These are phyloP conservation scores for Eucalyptus leucophloia DNA, from an alignment of 345 rosid genomes.

Conservation along the genomic window DNA sequence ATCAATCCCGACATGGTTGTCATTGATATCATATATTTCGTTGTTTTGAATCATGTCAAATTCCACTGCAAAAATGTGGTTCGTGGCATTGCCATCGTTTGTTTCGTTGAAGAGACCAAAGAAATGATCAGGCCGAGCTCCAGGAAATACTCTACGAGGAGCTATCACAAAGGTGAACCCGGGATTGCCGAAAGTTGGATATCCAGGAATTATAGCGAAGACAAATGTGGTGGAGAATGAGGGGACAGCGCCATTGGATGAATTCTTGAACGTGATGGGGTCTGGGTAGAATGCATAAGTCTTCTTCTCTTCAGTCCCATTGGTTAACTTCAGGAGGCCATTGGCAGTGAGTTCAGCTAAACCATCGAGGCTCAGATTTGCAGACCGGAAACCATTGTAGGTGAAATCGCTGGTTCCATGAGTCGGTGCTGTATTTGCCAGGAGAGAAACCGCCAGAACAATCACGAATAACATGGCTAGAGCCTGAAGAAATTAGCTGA, in stretches of 20 bases:
- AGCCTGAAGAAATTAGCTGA: no score
- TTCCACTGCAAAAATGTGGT: conserved; percentile 42
- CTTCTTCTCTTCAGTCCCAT: neutral
- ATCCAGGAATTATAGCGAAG: no score
- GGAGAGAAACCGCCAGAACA: no score
- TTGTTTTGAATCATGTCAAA: conserved; percentile 21
- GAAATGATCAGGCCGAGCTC: conserved; percentile 13
- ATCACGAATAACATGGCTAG: no score
- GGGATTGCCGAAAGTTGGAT: no score
- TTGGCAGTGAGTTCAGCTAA: neutral
- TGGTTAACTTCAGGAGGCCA: neutral
- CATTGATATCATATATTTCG: conserved; percentile 24
- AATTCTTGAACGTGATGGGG: neutral
- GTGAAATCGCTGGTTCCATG: no score
- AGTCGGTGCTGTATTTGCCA: no score
- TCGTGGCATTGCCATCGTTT: conserved; percentile 22
- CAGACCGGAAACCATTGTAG: neutral
- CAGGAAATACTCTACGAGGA: neutral
- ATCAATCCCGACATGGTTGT: conserved; percentile 54
- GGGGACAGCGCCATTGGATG: no score
- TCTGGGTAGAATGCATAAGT: neutral
- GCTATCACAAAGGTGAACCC: no score
- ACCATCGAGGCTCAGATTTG: neutral
- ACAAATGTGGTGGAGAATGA: no score
- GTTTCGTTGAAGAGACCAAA: conserved; percentile 31